phyloP scores from a whole-genome alignment of 176 grass and related monocot genomes.

The Avena atlantica region DNA sequence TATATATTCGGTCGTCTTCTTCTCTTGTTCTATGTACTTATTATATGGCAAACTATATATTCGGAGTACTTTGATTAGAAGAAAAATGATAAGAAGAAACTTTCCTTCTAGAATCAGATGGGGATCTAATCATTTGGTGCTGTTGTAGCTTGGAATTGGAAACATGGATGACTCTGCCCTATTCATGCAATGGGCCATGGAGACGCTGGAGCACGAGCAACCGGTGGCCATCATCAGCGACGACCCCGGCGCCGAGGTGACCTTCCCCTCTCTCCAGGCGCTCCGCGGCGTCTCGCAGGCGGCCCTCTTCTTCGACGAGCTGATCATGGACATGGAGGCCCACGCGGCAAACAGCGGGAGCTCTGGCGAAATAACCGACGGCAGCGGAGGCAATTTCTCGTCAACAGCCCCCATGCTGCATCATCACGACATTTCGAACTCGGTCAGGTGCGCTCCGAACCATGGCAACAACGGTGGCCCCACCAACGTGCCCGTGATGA shows the following conservation, averaged over 20 bases:
- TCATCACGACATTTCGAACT: conserved; percentile 20
- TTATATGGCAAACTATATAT: too few species aligned
- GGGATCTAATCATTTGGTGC: neutral
- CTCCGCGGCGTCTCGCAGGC: conserved; percentile 30
- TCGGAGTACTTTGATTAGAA: neutral
- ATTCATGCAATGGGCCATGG: conserved; percentile 57
- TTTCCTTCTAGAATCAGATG: neutral
- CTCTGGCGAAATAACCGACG: conserved; percentile 26
- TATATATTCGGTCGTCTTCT: neutral
- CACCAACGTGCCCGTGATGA: conserved; percentile 9
- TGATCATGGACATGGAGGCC: neutral
- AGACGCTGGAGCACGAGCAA: conserved; percentile 44
- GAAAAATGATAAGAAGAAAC: neutral
- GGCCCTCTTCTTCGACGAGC: conserved; percentile 20
- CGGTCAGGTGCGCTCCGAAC: neutral
- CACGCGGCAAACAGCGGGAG: conserved; percentile 44
- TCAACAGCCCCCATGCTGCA: neutral
- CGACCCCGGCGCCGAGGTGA: conserved; percentile 3
- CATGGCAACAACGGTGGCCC: neutral
- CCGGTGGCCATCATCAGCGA: neutral
- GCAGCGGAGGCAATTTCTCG: conserved; percentile 3
- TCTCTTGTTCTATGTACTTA: neutral
- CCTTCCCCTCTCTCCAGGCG: conserved; percentile 44
- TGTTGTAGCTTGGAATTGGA: neutral
- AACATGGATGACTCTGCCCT: conserved; percentile 44